phyloP scores from a whole-genome alignment of 257 asterid genomes.

The Solanum neorickii region DNA sequence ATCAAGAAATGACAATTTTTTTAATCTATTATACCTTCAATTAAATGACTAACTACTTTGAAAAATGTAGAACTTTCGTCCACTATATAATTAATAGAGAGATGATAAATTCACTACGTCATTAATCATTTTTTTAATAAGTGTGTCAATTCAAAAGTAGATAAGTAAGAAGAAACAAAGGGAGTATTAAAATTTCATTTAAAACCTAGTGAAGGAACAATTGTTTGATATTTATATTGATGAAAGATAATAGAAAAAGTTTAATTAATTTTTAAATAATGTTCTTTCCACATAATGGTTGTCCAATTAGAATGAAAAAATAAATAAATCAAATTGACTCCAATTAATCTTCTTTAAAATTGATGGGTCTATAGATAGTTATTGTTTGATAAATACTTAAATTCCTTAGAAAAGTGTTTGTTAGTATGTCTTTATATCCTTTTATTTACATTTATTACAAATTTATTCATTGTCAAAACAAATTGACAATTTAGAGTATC shows the following conservation, averaged over 20 bases:
- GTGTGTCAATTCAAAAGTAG: too few relatives aligned
- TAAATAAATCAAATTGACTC: neutral
- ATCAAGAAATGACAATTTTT: too few relatives aligned
- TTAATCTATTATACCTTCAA: too few relatives aligned
- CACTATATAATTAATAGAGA: too few relatives aligned
- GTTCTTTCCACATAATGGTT: neutral
- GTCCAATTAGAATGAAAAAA: neutral
- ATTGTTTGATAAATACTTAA: neutral
- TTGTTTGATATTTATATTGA: neutral
- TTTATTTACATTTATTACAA: neutral
- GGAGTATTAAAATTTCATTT: neutral
- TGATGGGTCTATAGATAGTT: neutral
- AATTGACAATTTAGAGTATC: neutral
- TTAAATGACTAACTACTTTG: too few relatives aligned
- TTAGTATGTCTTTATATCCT: neutral
- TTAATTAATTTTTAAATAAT: neutral
- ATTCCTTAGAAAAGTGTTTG: neutral
- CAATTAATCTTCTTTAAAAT: neutral
- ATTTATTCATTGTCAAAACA: neutral
- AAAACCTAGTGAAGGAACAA: neutral
- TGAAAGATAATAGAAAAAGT: fast-evolving
- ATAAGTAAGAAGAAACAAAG: fast-evolving
- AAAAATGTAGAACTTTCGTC: too few relatives aligned
- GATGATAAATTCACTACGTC: too few relatives aligned
- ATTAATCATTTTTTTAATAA: too few relatives aligned